Conservation (phyloP, 805 yeast species). For the Maudiozyma barnettii region DNA sequence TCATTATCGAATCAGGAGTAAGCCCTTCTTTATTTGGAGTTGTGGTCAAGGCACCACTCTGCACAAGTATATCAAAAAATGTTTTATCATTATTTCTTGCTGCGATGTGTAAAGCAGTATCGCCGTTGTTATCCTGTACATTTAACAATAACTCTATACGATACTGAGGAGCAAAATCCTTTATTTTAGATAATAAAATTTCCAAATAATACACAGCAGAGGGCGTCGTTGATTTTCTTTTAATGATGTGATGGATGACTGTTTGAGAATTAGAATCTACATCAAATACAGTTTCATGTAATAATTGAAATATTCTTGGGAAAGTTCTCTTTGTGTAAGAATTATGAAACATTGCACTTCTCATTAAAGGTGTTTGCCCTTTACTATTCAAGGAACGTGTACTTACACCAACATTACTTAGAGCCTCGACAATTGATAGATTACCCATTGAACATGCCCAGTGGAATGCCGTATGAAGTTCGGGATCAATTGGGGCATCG, state of each 20-base stretch:
- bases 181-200: conserved; percentile 60
- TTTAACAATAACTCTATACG: conserved; percentile 46
- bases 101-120: conserved; percentile 82
- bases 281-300: conserved; percentile 69
- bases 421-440: conserved; percentile 61
- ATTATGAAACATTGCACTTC: conserved; percentile 80
- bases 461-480: conserved; percentile 89
- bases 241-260: conserved; percentile 74
- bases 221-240: conserved; percentile 62
- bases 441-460: conserved; percentile 98
- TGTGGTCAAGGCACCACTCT: conserved; percentile 32
- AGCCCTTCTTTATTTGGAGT: conserved; percentile 36
- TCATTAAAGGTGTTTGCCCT: conserved; percentile 83
- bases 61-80: conserved; percentile 21
- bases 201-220: conserved; percentile 80
- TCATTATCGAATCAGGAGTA: conserved; percentile 25
- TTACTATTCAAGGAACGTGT: conserved; percentile 48
- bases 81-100: conserved; percentile 62
- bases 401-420: conserved; percentile 64
- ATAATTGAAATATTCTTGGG: conserved; percentile 63
- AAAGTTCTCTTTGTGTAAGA: conserved; percentile 75
- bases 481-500: conserved; percentile 80
- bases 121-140: conserved; percentile 69
- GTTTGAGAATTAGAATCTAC: conserved; percentile 68
- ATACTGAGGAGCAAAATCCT: conserved; percentile 54